These are phyloP conservation scores for Chlamydomonas reinhardtii DNA, from an alignment of 163 green algal genomes.

Conservation along the genomic window DNA sequence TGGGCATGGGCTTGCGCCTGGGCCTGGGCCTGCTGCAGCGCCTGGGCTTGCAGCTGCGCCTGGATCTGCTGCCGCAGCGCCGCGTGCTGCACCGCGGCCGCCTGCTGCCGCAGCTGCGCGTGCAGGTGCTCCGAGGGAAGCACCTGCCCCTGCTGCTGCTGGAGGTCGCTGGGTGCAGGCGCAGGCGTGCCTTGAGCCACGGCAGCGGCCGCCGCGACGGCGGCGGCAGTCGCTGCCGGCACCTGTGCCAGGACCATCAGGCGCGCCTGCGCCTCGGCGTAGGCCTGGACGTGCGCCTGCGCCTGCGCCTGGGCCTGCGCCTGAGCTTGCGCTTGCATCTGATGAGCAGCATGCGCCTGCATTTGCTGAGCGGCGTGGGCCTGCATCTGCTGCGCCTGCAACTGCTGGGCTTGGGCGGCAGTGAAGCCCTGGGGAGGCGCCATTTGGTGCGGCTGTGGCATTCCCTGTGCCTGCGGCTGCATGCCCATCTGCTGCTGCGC, in stretches of 20 bases:
- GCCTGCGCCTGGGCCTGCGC: not conserved
- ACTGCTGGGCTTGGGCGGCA: not conserved
- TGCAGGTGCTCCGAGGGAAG: constrained; percentile 34
- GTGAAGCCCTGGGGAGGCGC: not conserved
- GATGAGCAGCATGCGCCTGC: not conserved
- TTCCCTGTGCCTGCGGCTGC: not conserved
- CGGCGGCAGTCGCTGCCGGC: not conserved
- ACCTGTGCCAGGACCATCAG: constrained; percentile 10
- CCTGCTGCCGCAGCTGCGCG: constrained; percentile 10
- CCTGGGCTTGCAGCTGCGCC: constrained; percentile 1
- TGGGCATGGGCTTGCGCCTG: no score
- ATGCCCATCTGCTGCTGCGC: not conserved
- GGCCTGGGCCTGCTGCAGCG: not conserved
- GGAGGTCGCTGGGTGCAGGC: not conserved
- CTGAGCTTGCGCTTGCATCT: not conserved
- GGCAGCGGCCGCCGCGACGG: not conserved
- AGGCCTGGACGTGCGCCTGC: not conserved
- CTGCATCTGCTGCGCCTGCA: constrained; percentile 8
- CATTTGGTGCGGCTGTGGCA: not conserved
- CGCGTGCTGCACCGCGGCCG: not conserved
- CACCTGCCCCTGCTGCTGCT: not conserved
- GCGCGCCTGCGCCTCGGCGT: constrained; percentile 15
- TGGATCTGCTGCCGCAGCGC: not conserved
- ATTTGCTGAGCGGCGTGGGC: not conserved
- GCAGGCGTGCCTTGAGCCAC: not conserved